Evolutionary conservation across 345 rosid species (phyloP), one percentile per base, ranked within the genome.

Genomic region (Pistacia vera): DNA sequence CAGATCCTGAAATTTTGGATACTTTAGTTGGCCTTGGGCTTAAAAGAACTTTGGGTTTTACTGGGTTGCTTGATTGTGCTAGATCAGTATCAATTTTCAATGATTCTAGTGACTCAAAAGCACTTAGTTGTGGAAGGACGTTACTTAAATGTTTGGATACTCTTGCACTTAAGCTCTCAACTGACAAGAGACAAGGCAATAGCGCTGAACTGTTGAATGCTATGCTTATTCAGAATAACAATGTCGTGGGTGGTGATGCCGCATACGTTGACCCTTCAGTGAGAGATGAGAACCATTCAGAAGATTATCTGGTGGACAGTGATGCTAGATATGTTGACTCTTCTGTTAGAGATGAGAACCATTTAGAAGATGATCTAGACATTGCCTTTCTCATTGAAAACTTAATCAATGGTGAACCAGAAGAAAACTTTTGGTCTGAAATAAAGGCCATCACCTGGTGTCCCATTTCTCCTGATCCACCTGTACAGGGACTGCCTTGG

Each of bases 391-490:
- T 90, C 75, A 81, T 86, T 71, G 86, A 80, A 59, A 81, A 77
- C 81, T 69, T 89, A 71, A 74, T 81, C 81, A 86, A 80, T 77
- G 88, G 86, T 79, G 84, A 81, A 83, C 76, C 86, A 30, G 97
- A 88, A 83, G 93, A 91, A 72, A 90, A 85, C n/a, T 95, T 95
- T 83, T 95, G 98, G 98, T 82, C 86, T 79, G 95, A 93, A 81
- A 66, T 95, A 77, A 91, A 85, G 87, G 78, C 84, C 76, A 90
- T 91, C 70, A 69, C 90, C 66, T 95, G 97, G 97, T 95, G 98
- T 85, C 98, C 98, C 76, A 79, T 90, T 79, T 85, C 84, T 77
- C 75, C 78, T 44, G 81, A 89, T 72, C 94, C 98, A 72, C 98
- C 95, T 41, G 54, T 90, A 16, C 76, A 82, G 75, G 97, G 94